Conservation (phyloP, 441 rosid genomes). For the Erodium trifolium region DNA sequence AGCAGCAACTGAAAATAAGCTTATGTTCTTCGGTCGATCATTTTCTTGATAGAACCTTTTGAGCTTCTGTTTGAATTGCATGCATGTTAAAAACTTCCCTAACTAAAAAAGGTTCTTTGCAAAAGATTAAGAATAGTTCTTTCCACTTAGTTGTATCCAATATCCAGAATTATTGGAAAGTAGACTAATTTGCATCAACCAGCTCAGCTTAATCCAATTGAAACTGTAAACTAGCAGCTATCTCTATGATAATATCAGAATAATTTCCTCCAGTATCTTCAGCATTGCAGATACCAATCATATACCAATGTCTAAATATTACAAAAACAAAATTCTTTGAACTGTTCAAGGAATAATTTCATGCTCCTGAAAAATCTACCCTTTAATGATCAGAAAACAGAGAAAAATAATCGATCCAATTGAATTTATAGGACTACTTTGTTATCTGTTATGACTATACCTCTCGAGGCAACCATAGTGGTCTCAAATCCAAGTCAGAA, state of each 20-base stretch:
- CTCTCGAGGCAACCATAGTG: constrained; percentile 49
- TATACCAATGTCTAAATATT: background rate
- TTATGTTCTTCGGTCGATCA: constrained; percentile 25
- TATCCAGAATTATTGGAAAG: too few relatives aligned
- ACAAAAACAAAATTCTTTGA: background rate
- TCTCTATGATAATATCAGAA: background rate
- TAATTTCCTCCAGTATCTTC: background rate
- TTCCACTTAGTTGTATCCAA: too few relatives aligned
- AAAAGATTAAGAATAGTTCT: too few relatives aligned
- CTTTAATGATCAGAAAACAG: background rate
- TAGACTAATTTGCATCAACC: background rate
- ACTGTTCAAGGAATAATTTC: background rate
- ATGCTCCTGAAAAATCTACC: background rate
- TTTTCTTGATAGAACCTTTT: background rate
- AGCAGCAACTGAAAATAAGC: constrained; percentile 43
- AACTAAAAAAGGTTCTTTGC: too few relatives aligned
- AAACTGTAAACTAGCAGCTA: background rate
- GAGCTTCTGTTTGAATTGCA: background rate
- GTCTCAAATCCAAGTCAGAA: constrained; percentile 53
- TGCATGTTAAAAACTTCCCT: background rate
- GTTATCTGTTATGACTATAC: constrained; percentile 19
- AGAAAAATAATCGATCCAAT: background rate
- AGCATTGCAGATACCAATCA: background rate
- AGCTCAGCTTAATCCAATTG: background rate
- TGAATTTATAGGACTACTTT: background rate